Percentiles rank a stretch among this genome's conserved stretches.
phyloP scores from a whole-genome alignment of 2,329 filamentous ascomycete genomes.

The Pseudodiploospora longispora region DNA sequence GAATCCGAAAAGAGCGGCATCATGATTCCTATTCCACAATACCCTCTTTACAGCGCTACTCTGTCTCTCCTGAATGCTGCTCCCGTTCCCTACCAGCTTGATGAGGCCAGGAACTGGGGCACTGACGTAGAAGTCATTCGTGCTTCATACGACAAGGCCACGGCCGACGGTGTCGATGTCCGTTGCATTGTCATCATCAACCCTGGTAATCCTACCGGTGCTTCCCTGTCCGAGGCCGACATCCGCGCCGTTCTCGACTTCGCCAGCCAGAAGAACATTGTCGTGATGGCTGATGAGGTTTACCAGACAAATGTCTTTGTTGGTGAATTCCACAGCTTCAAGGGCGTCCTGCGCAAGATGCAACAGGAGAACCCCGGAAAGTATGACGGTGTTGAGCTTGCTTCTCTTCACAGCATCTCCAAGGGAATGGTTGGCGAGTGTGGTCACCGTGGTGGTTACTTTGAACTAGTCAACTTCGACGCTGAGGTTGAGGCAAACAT shows the following conservation, averaged over 20 bases:
- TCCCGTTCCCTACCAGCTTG: conserved; percentile 88
- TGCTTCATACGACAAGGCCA: conserved; percentile 64
- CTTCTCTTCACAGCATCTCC: conserved; percentile 84
- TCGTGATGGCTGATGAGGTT: conserved; percentile 92
- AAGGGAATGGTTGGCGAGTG: conserved; percentile 99
- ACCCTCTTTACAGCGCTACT: conserved; percentile 93
- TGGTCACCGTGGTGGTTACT: conserved; percentile 94
- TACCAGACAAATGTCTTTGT: conserved; percentile 99
- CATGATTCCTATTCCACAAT: conserved; percentile 93
- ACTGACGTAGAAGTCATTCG: conserved; percentile 77
- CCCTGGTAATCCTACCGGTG: conserved; percentile 94
- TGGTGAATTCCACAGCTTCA: conserved; percentile 93
- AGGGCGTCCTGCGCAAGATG: conserved; percentile 72
- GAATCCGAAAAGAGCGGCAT: conserved; percentile 69
- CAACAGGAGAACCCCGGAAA: conserved; percentile 66
- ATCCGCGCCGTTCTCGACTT: conserved; percentile 81
- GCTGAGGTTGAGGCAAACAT: conserved; percentile 80
- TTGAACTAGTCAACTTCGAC: conserved; percentile 89
- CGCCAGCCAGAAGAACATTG: conserved; percentile 74
- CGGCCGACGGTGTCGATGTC: conserved; percentile 71
- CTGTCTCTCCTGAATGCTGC: conserved; percentile 76
- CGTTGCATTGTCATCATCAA: conserved; percentile 96
- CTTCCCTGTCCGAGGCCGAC: conserved; percentile 69
- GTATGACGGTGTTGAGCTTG: conserved; percentile 82
- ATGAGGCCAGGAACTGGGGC: conserved; percentile 80